A percentile compares a stretch with the other conserved stretches of the same genome.
Evolutionary conservation across 345 rosid genomes (phyloP).

Genomic region (Populus alba): DNA sequence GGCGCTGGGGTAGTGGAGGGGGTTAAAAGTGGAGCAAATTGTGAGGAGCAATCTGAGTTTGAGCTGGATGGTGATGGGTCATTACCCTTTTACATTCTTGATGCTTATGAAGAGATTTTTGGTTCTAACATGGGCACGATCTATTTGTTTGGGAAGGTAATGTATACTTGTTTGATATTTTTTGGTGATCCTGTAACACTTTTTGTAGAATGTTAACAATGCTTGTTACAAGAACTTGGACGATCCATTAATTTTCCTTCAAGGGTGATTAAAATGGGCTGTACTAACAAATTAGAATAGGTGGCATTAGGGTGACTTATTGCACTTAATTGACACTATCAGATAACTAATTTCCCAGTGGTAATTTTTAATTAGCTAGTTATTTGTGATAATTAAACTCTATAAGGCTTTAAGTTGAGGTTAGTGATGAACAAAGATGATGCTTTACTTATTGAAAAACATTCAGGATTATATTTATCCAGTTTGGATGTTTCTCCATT

Average conservation of each 20-base stretch:
- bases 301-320: neutral
- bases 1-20: constrained; percentile 20
- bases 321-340: neutral
- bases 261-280: neutral
- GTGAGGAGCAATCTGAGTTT: constrained; percentile 53
- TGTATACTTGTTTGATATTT: neutral
- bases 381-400: neutral
- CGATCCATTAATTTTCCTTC: too few relatives aligned
- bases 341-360: neutral
- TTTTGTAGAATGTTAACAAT: too few relatives aligned
- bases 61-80: constrained; percentile 72
- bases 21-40: constrained; percentile 23
- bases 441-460: neutral
- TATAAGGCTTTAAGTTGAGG: neutral
- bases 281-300: neutral
- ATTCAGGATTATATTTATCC: neutral
- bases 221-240: too few relatives aligned
- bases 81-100: constrained; percentile 69
- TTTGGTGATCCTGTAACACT: too few relatives aligned
- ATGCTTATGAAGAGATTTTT: constrained; percentile 78
- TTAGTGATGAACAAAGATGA: neutral
- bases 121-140: constrained; percentile 79
- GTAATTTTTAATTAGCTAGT: too few relatives aligned
- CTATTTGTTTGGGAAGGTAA: constrained; percentile 93
- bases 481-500: neutral